Evolutionary conservation across 2,329 filamentous ascomycete species (phyloP), one percentile per base, ranked within the genome.

Genomic region (Colletotrichum magnum): DNA sequence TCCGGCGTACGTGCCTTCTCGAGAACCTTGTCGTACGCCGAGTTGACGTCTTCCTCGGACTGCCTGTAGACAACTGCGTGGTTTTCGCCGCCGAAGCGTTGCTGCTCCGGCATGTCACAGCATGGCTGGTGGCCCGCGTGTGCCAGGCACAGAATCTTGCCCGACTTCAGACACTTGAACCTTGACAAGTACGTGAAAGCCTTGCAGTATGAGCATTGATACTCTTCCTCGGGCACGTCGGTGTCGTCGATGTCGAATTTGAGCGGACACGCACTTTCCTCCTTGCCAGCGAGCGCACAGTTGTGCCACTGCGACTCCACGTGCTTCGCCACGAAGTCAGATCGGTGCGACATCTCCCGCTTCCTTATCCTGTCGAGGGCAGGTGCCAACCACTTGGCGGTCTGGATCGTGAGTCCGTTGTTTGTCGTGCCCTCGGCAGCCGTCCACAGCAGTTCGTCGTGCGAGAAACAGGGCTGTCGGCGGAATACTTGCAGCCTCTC

Each of bases 391-490:
- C 96, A 99, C 80, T 96, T 97, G 1, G 96, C 94, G 2, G 94
- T 98, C 74, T 94, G 93, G 65, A 99, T 98, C 0, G 87, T 90
- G 56, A 91, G 78, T 3, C 84, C 82, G 12, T 82, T 83, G 39
- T 89, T 90, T 2, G 90, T 88, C 73, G 94, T 91, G 74, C 89
- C 92, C 72, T 94, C 90, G 6, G 95, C 94, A 7, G 96, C 96
- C 2, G 95, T 98, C 83, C 97, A 91, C 4, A 99, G 85, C 24
- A 99, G 83, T 79, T 99, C 96, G 75, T 99, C 96, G 73, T 99
- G 96, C 0, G 95, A 98, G 79, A 99, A 99, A 79, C 96, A 98
- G 1, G 96, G 94, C 72, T 98, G 95, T 64, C 95, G 90, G 64
- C 95, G 89, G 79, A 98, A 99, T 58, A 92, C 88, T 74, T 96